phyloP scores from a whole-genome alignment of 192 early-diverging fungal species.

The Dissophora ornata region DNA sequence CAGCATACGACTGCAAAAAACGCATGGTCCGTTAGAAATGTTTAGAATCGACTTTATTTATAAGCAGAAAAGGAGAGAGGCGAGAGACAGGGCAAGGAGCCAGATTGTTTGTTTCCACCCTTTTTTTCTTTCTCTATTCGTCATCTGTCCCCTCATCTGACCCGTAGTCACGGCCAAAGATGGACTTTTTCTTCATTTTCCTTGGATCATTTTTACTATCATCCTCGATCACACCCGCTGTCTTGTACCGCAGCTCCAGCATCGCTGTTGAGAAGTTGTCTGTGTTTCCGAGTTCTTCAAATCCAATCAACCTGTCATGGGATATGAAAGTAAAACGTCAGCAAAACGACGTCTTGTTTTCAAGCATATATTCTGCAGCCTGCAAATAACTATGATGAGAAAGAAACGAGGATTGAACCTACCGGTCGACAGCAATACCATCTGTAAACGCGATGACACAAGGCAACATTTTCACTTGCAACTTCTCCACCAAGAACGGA shows the following conservation, averaged over 20 bases:
- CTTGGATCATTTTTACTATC: slow-evolving; percentile 33
- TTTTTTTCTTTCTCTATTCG: slow-evolving; percentile 10
- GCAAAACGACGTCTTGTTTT: no score
- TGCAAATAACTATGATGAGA: slow-evolving; percentile 11
- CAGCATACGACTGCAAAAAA: no score
- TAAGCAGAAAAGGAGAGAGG: no score
- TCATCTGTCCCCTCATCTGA: slow-evolving; percentile 51
- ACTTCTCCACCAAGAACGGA: slow-evolving; percentile 91
- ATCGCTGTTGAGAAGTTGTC: slow-evolving; percentile 85
- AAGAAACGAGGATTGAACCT: slow-evolving; percentile 16
- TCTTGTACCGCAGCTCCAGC: slow-evolving; percentile 75
- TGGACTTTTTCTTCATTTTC: slow-evolving; percentile 55
- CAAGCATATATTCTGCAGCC: neutral
- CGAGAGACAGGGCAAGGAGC: no score
- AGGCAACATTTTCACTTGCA: slow-evolving; percentile 88
- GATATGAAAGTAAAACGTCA: neutral
- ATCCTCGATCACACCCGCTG: slow-evolving; percentile 64
- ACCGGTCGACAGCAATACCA: slow-evolving; percentile 80
- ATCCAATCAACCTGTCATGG: slow-evolving; percentile 82
- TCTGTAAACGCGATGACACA: slow-evolving; percentile 85
- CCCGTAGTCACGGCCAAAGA: slow-evolving; percentile 46
- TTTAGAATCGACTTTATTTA: no score
- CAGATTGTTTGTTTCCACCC: no score
- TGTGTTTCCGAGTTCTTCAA: slow-evolving; percentile 92
- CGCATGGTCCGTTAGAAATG: no score